phyloP scores from a whole-genome alignment of 1,284 basidiomycete species.

The Schizophyllum commune region DNA sequence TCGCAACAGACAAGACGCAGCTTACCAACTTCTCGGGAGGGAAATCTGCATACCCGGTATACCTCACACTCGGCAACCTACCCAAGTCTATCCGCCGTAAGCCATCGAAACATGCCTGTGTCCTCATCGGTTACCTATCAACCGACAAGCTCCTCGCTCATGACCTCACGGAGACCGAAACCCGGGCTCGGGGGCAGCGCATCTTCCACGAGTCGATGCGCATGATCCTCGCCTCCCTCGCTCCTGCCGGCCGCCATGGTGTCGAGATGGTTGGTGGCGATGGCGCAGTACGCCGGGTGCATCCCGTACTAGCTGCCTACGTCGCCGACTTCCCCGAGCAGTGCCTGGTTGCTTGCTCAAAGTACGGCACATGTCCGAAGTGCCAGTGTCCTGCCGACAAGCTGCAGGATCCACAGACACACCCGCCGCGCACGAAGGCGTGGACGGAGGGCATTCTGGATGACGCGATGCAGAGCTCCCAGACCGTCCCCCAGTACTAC shows the following conservation, averaged over 20 bases:
- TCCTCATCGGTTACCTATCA: conserved; percentile 19
- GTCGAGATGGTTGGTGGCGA: conserved; percentile 19
- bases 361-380: conserved; percentile 13
- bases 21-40: conserved; percentile 14
- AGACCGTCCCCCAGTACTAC: no score
- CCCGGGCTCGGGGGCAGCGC: neutral
- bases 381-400: conserved; percentile 10
- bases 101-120: conserved; percentile 12
- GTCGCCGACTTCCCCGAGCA: conserved; percentile 28
- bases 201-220: conserved; percentile 19
- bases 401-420: conserved; percentile 1
- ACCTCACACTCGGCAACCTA: conserved; percentile 20
- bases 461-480: no score
- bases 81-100: conserved; percentile 12
- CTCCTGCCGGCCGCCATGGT: conserved; percentile 19
- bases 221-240: conserved; percentile 18
- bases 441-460: neutral
- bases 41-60: conserved; percentile 17
- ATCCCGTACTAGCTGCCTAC: conserved; percentile 19
- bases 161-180: conserved; percentile 2
- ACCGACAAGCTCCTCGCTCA: conserved; percentile 7
- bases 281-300: conserved; percentile 15
- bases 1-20: conserved; percentile 12
- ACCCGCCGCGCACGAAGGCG: neutral
- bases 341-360: conserved; percentile 14